Evolutionary conservation across 148 eudicot species (phyloP).

Genomic region (Diospyros kaki): DNA sequence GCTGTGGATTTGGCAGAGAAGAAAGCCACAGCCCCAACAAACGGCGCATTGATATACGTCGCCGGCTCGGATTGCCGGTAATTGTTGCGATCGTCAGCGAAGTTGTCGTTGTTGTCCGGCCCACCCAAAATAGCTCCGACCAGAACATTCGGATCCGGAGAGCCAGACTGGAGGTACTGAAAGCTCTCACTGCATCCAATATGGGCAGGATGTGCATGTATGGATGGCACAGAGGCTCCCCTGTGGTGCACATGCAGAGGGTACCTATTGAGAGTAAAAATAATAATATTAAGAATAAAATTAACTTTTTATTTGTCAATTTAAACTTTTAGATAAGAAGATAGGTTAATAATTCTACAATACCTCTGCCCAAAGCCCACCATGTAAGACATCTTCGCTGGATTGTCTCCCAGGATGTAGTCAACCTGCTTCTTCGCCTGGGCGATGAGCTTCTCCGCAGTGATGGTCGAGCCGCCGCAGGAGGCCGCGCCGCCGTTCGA

Average conservation of each 20-base stretch:
- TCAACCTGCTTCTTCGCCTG: slow-evolving; percentile 66
- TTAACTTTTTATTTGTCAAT: too few species aligned
- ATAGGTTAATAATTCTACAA: too few species aligned
- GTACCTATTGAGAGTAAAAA: slow-evolving; percentile 23
- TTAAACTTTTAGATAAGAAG: too few species aligned
- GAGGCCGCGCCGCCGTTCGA: slow-evolving; percentile 32
- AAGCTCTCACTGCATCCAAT: slow-evolving; percentile 67
- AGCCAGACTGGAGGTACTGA: slow-evolving; percentile 38
- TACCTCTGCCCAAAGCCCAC: slow-evolving; percentile 60
- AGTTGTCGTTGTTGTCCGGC: slow-evolving; percentile 31
- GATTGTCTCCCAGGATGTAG: slow-evolving; percentile 79
- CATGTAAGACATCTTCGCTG: slow-evolving; percentile 69
- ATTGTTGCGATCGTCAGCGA: slow-evolving; percentile 29
- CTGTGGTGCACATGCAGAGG: slow-evolving; percentile 76
- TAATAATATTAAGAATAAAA: too few species aligned
- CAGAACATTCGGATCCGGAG: slow-evolving; percentile 49
- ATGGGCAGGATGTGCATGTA: slow-evolving; percentile 38
- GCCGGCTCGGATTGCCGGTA: slow-evolving; percentile 47
- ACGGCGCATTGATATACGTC: slow-evolving; percentile 40
- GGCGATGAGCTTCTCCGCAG: slow-evolving; percentile 44
- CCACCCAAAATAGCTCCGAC: slow-evolving; percentile 50
- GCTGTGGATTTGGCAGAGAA: slow-evolving; percentile 40
- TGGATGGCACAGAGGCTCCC: slow-evolving; percentile 61
- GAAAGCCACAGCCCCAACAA: slow-evolving; percentile 57
- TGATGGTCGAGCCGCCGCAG: slow-evolving; percentile 29